These are phyloP conservation scores for Stagonosporopsis rhizophila DNA, from an alignment of 2,329 filamentous ascomycete genomes.

Conservation along the genomic window DNA sequence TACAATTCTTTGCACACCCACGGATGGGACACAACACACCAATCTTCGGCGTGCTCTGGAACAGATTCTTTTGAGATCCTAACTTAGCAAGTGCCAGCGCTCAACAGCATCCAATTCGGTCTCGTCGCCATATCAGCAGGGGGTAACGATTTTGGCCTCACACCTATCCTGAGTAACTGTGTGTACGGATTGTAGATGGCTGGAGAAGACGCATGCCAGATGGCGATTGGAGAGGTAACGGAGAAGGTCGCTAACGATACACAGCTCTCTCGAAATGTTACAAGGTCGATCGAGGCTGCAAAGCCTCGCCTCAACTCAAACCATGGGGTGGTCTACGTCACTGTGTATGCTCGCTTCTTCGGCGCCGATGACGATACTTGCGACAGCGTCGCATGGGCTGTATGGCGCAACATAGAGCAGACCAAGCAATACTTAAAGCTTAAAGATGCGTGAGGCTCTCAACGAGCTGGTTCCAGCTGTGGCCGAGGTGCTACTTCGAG, in stretches of 20 bases:
- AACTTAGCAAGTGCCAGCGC: slow-evolving; percentile 30
- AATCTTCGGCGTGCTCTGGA: slow-evolving; percentile 43
- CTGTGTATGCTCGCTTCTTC: slow-evolving; percentile 43
- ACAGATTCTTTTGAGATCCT: slow-evolving; percentile 35
- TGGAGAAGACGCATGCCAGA: slow-evolving; percentile 31
- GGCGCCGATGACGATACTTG: slow-evolving; percentile 32
- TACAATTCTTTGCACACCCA: slow-evolving; percentile 24
- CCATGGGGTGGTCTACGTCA: slow-evolving; percentile 38
- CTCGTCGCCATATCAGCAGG: slow-evolving; percentile 43
- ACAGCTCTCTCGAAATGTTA: slow-evolving; percentile 32
- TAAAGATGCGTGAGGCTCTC: slow-evolving; percentile 28
- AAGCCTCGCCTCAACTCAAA: slow-evolving; percentile 30
- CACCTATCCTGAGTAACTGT: slow-evolving; percentile 38
- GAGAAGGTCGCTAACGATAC: slow-evolving; percentile 24
- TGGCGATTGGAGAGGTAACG: slow-evolving; percentile 29
- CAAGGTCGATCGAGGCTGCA: slow-evolving; percentile 27
- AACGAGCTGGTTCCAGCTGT: slow-evolving; percentile 38
- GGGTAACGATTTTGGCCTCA: slow-evolving; percentile 43
- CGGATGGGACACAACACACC: slow-evolving; percentile 25
- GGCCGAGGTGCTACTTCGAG: slow-evolving; percentile 31
- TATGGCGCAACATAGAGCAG: slow-evolving; percentile 33
- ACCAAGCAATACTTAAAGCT: slow-evolving; percentile 39
- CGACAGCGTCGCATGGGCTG: slow-evolving; percentile 42
- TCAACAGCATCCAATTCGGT: slow-evolving; percentile 28
- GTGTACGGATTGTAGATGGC: slow-evolving; percentile 43